Evolutionary conservation across 2,329 filamentous ascomycete species (phyloP).

Genomic region (Aspergillus cejpii): DNA sequence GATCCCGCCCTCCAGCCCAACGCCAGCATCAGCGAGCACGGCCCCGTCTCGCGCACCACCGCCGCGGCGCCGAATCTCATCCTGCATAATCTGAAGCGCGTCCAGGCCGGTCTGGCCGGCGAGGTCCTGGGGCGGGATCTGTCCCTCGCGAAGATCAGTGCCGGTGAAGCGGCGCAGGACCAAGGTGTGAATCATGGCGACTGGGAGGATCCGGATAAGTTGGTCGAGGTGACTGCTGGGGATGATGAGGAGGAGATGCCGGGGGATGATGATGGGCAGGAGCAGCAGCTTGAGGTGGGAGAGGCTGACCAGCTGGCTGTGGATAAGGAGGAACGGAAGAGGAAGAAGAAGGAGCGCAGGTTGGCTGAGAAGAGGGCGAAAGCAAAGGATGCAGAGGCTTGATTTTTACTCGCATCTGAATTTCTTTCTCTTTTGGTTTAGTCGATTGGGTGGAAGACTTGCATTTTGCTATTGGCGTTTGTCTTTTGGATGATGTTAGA

Average conservation of each 20-base stretch:
- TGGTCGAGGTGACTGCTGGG: slow-evolving; percentile 38
- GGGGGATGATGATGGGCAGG: slow-evolving; percentile 37
- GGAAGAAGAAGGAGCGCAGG: slow-evolving; percentile 50
- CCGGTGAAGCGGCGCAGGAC: slow-evolving; percentile 26
- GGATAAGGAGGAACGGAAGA: slow-evolving; percentile 50
- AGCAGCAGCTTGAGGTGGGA: slow-evolving; percentile 32
- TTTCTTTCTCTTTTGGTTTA: slow-evolving; percentile 4
- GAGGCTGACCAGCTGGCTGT: slow-evolving; percentile 24
- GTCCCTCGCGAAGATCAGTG: slow-evolving; percentile 32
- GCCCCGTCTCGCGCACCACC: slow-evolving; percentile 39
- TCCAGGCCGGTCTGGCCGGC: slow-evolving; percentile 40
- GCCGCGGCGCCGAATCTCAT: slow-evolving; percentile 38
- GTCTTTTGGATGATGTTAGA: slow-evolving; percentile 3
- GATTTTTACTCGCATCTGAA: slow-evolving; percentile 6
- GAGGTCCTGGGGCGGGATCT: slow-evolving; percentile 40
- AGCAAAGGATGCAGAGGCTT: slow-evolving; percentile 27
- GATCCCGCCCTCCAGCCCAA: slow-evolving; percentile 42
- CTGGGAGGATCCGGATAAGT: slow-evolving; percentile 34
- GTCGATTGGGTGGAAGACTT: slow-evolving; percentile 4
- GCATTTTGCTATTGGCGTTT: slow-evolving; percentile 16
- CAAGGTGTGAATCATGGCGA: slow-evolving; percentile 27
- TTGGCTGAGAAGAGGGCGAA: slow-evolving; percentile 41
- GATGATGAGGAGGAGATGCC: slow-evolving; percentile 35
- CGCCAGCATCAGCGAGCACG: slow-evolving; percentile 40
- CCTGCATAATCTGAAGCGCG: slow-evolving; percentile 42